Evolutionary conservation across 2,329 filamentous ascomycete genomes (phyloP).

Genomic region (Penicillium sp.): DNA sequence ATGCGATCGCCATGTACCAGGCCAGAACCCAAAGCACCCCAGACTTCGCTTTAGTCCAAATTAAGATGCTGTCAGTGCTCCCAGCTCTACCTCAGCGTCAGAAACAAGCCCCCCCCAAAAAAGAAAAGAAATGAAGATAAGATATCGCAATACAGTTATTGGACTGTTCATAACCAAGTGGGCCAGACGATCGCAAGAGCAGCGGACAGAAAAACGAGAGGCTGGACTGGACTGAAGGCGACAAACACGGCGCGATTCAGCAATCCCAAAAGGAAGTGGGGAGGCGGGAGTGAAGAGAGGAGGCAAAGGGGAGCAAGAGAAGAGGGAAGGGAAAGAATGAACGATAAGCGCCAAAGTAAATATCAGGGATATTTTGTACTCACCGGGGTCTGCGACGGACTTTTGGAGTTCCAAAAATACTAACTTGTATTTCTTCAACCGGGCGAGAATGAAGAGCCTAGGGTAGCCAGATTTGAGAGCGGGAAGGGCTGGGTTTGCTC

Average conservation of each 20-base stretch:
- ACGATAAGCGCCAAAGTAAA: conserved; percentile 15
- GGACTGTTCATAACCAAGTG: neutral
- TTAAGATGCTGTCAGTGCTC: conserved; percentile 1
- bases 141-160: conserved; percentile 12
- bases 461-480: conserved; percentile 17
- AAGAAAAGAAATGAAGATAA: conserved; percentile 1
- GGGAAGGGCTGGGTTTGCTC: conserved; percentile 18
- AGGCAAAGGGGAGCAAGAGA: conserved; percentile 11
- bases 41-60: conserved; percentile 7
- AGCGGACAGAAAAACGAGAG: conserved; percentile 3
- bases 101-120: neutral
- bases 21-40: conserved; percentile 7
- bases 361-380: conserved; percentile 21
- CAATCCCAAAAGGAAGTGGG: conserved; percentile 10
- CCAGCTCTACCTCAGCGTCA: conserved; percentile 17
- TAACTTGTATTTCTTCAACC: conserved; percentile 19
- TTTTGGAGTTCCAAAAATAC: conserved; percentile 23
- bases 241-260: conserved; percentile 15
- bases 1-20: conserved; percentile 20
- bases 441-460: conserved; percentile 17
- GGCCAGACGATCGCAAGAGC: neutral
- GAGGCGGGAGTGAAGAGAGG: conserved; percentile 10
- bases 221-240: conserved; percentile 14
- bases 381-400: conserved; percentile 20
- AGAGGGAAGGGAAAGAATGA: conserved; percentile 2